Evolutionary conservation across 163 green algal species (phyloP), one percentile per base, ranked within the genome.

Genomic region (Prototheca wickerhamii): DNA sequence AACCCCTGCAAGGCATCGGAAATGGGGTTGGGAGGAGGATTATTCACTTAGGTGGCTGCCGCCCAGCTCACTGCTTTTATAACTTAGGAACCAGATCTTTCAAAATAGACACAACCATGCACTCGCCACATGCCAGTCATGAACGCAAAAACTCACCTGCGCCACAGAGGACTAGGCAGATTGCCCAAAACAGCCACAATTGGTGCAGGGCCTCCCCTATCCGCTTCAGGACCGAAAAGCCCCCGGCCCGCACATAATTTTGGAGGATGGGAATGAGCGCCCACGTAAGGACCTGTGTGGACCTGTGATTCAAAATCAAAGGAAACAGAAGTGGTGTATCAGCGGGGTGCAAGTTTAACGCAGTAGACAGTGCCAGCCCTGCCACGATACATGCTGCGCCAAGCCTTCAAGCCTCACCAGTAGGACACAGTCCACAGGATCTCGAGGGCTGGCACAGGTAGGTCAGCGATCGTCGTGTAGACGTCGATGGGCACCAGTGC

Each of bases 251-350:
- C 31, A 75, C 71, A 67, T 89, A 94, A 15, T 78, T 72, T 57
- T 89, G 80, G 30, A 85, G 67, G 7, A 91, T 58, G 0, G 88
- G 88, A n/a, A 95, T 83, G n/a, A 89, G 43, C 20, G 82, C 49
- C 85, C 85, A 93, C 21, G 81, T 88, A 3, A 89, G 65, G 3
- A 74, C 70, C 49, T 86, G 81, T 1, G 81, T 87, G 0, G 75
- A 79, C 79, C 82, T 86, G 74, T 6, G 10, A 54, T 49, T 10
- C 40, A 15, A 23, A 23, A 23, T 55, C 65, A 17, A 33, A 1
- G 35, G 17, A 46, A 25, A n/a, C n/a, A n/a, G n/a, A n/a, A n/a
- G n/a, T n/a, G n/a, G n/a, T n/a, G n/a, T n/a, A n/a, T n/a, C n/a
- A n/a, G n/a, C n/a, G n/a, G n/a, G n/a, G n/a, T n/a, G n/a, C n/a